Evolutionary conservation across 2,329 filamentous ascomycete species (phyloP).

Genomic region (Botrytis elliptica): DNA sequence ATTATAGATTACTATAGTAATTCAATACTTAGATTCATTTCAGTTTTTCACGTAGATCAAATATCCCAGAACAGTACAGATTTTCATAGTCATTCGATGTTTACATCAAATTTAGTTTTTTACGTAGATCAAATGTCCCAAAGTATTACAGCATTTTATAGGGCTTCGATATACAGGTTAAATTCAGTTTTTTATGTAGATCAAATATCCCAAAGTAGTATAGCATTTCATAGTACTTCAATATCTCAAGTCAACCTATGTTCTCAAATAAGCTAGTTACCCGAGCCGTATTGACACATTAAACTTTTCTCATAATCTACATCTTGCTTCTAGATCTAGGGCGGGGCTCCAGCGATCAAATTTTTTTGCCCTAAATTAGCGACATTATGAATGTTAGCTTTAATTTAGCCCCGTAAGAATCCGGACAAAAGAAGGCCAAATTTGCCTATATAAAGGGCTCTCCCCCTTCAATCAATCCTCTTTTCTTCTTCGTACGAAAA

Average conservation of each 20-base stretch:
- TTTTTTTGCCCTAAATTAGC: neutral
- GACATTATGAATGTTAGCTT: neutral
- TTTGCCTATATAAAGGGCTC: neutral
- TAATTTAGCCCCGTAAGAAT: neutral
- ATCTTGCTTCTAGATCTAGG: neutral
- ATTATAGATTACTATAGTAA: too few species aligned
- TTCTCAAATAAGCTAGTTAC: neutral
- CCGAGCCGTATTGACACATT: neutral
- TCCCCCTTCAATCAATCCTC: neutral
- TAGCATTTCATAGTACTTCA: neutral
- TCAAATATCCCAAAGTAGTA: neutral
- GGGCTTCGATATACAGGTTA: fast-evolving
- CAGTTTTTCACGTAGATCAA: too few species aligned
- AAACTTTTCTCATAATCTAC: neutral
- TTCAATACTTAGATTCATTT: too few species aligned
- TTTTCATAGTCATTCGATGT: too few species aligned
- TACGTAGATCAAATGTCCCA: neutral
- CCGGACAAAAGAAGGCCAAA: neutral
- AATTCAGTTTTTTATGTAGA: too few species aligned
- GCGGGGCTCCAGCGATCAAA: neutral
- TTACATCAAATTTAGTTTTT: neutral
- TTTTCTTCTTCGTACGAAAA: neutral
- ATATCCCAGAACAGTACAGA: too few species aligned
- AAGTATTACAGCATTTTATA: fast-evolving
- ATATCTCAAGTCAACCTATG: neutral